phyloP scores from a whole-genome alignment of 2,329 filamentous ascomycete genomes.

The Ceratocystiopsis minuta region DNA sequence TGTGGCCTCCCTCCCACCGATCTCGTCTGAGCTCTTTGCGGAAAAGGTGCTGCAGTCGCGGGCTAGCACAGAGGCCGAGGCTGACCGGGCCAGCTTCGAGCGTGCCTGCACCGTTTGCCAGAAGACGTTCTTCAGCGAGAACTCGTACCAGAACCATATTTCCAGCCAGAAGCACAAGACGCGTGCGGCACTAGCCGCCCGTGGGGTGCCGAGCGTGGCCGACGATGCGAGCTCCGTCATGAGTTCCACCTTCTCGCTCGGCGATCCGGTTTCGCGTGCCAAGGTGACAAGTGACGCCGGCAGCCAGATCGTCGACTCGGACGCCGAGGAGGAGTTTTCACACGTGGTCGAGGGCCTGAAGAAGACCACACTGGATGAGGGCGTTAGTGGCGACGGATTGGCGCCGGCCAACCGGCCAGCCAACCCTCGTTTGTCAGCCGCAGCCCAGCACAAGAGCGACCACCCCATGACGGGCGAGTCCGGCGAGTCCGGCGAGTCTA shows the following conservation, averaged over 20 bases:
- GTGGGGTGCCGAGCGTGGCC: constrained; percentile 12
- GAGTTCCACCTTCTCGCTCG: constrained; percentile 81
- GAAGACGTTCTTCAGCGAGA: constrained; percentile 92
- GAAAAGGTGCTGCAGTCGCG: constrained; percentile 91
- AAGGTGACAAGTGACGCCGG: constrained; percentile 22
- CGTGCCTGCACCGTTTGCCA: constrained; percentile 65
- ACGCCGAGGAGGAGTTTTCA: constrained; percentile 57
- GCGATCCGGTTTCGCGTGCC: constrained; percentile 47
- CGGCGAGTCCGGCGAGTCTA: background rate
- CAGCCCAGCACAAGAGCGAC: constrained; percentile 26
- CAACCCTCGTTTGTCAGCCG: constrained; percentile 27
- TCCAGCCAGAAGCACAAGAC: constrained; percentile 77
- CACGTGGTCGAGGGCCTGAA: constrained; percentile 64
- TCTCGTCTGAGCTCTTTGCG: constrained; percentile 81
- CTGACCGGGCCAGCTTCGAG: constrained; percentile 77
- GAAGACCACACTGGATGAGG: constrained; percentile 31
- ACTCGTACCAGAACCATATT: constrained; percentile 85
- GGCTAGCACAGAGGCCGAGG: constrained; percentile 65
- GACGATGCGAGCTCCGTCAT: constrained; percentile 64
- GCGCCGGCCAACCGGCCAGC: constrained; percentile 37
- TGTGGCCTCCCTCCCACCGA: constrained; percentile 75
- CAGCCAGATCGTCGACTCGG: constrained; percentile 32
- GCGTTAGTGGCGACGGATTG: constrained; percentile 13
- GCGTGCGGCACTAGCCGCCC: constrained; percentile 34
- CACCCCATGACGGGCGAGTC: constrained; percentile 18